Evolutionary conservation across 805 yeast genomes (phyloP).

Genomic region (Starmerella kuoi): DNA sequence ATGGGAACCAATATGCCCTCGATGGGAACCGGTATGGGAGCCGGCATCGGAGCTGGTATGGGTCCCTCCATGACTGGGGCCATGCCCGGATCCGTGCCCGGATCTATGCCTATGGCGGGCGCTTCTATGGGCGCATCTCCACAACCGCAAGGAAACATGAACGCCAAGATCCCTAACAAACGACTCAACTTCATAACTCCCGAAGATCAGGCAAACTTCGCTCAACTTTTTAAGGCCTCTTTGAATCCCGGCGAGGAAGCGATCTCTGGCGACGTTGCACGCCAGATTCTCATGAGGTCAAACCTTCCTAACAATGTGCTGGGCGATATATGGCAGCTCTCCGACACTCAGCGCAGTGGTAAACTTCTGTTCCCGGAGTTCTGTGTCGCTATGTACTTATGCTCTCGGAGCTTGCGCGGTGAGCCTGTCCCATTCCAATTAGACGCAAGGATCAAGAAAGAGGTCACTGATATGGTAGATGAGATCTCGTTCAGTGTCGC

Average conservation of each 20-base stretch:
- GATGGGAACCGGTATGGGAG: not conserved
- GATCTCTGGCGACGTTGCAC: conserved; percentile 45
- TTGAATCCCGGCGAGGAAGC: conserved; percentile 55
- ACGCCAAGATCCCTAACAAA: conserved; percentile 34
- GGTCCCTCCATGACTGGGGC: not conserved
- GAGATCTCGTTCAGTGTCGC: conserved; percentile 71
- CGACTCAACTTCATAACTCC: conserved; percentile 76
- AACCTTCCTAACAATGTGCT: conserved; percentile 61
- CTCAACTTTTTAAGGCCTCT: conserved; percentile 67
- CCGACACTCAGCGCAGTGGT: conserved; percentile 84
- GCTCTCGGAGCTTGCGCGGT: conserved; percentile 65
- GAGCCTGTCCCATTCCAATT: conserved; percentile 61
- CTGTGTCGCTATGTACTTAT: conserved; percentile 79
- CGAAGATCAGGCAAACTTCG: conserved; percentile 77
- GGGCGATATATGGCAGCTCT: conserved; percentile 79
- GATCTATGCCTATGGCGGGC: conserved; percentile 21
- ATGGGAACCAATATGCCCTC: not conserved
- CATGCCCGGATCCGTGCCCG: not conserved
- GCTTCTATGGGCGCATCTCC: conserved; percentile 12
- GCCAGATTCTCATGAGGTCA: conserved; percentile 67
- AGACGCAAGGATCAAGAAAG: conserved; percentile 64
- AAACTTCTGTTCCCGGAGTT: conserved; percentile 83
- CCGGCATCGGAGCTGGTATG: no score
- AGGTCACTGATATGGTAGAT: conserved; percentile 81
- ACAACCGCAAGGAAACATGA: conserved; percentile 35